phyloP scores from a whole-genome alignment of 2,329 filamentous ascomycete species.

The Monilinia aucupariae region DNA sequence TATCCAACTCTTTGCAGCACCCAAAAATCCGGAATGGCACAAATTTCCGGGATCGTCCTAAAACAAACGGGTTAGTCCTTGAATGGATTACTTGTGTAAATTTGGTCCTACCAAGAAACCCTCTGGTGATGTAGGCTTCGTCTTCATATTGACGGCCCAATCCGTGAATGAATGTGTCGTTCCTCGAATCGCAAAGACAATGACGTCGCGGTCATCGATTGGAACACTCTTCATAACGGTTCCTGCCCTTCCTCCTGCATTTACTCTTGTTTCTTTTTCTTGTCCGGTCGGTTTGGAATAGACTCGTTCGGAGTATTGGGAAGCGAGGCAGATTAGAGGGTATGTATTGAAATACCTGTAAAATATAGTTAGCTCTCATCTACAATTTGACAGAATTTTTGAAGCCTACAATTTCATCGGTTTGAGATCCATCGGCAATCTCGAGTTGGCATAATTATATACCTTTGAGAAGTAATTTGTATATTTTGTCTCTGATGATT shows the following conservation, averaged over 20 bases:
- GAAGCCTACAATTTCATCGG: slow-evolving; percentile 55
- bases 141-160: slow-evolving; percentile 78
- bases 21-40: slow-evolving; percentile 76
- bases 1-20: slow-evolving; percentile 70
- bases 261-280: slow-evolving; percentile 64
- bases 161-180: slow-evolving; percentile 70
- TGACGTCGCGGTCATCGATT: slow-evolving; percentile 69
- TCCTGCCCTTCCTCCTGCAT: slow-evolving; percentile 66
- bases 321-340: slow-evolving; percentile 71
- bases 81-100: not conserved
- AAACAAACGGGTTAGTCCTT: not conserved
- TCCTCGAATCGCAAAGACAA: slow-evolving; percentile 80
- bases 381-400: not conserved
- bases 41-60: slow-evolving; percentile 68
- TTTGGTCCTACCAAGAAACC: slow-evolving; percentile 54
- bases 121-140: slow-evolving; percentile 57
- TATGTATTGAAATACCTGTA: slow-evolving; percentile 66
- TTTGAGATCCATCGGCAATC: slow-evolving; percentile 61
- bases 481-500: slow-evolving; percentile 39
- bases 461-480: slow-evolving; percentile 69
- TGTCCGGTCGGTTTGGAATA: slow-evolving; percentile 60
- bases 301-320: slow-evolving; percentile 68
- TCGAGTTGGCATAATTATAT: slow-evolving; percentile 72
- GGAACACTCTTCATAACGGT: slow-evolving; percentile 75
- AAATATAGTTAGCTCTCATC: not conserved